Percentiles rank a stretch among this genome's conserved stretches.
These are phyloP conservation scores for Saccharum spontaneum DNA, from an alignment of 176 grass and related monocot species.

Conservation along the genomic window DNA sequence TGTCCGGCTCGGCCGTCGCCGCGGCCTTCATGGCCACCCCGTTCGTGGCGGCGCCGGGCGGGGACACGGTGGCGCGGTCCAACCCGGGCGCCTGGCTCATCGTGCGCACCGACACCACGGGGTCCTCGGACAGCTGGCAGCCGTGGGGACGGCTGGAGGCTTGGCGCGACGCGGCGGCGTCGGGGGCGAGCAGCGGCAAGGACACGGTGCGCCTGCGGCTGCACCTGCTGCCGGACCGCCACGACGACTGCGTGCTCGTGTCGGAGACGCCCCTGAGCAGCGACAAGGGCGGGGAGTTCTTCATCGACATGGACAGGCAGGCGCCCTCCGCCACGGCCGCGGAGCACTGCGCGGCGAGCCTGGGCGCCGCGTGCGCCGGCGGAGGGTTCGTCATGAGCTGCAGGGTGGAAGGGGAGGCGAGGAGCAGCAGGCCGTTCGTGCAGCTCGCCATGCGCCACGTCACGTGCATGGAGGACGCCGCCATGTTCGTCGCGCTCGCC, in stretches of 20 bases:
- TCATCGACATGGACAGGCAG: constrained; percentile 63
- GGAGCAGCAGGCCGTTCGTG: constrained; percentile 58
- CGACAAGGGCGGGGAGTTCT: constrained; percentile 81
- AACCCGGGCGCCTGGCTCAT: constrained; percentile 93
- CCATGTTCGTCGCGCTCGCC: constrained; percentile 81
- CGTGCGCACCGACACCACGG: constrained; percentile 37
- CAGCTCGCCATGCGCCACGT: constrained; percentile 71
- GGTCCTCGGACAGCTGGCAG: constrained; percentile 71
- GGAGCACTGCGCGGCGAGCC: constrained; percentile 9
- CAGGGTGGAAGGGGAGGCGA: constrained; percentile 60
- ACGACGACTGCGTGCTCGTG: constrained; percentile 71
- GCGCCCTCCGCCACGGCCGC: background rate
- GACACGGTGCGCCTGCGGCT: constrained; percentile 53
- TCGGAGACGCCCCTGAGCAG: constrained; percentile 61
- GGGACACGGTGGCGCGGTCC: constrained; percentile 73
- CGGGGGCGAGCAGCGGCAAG: background rate
- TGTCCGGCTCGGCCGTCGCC: constrained; percentile 80
- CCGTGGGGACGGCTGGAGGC: constrained; percentile 92
- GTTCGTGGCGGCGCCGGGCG: constrained; percentile 79
- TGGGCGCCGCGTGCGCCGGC: constrained; percentile 6
- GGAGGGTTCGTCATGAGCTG: constrained; percentile 91
- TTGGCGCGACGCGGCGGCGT: constrained; percentile 53
- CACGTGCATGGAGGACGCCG: constrained; percentile 81
- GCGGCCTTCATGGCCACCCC: constrained; percentile 90
- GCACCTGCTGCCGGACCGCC: constrained; percentile 61